phyloP scores from a whole-genome alignment of 176 grass and related monocot genomes.

The Oryza australiensis region DNA sequence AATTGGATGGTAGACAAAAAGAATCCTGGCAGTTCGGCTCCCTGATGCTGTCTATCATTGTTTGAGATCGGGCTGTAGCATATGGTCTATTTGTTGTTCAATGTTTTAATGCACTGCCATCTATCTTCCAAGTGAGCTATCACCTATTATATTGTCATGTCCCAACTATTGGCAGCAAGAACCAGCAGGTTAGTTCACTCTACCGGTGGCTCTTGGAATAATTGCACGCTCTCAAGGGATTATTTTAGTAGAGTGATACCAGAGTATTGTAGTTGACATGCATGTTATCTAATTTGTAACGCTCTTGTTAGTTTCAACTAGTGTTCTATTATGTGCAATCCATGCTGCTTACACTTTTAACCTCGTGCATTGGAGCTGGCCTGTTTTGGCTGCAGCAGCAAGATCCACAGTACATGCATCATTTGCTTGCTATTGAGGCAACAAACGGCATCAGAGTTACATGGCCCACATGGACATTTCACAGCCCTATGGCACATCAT shows the following conservation, averaged over 20 bases:
- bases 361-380: constrained; percentile 36
- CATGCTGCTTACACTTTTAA: constrained; percentile 20
- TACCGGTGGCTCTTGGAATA: background rate
- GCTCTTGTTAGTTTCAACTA: background rate
- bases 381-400: constrained; percentile 31
- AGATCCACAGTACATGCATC: constrained; percentile 34
- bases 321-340: constrained; percentile 8
- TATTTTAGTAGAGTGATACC: constrained; percentile 13
- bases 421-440: constrained; percentile 29
- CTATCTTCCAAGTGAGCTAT: background rate
- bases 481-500: background rate
- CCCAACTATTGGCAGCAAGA: background rate
- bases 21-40: background rate
- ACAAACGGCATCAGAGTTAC: constrained; percentile 27
- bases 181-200: background rate
- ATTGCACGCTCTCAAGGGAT: background rate
- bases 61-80: background rate
- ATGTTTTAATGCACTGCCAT: background rate
- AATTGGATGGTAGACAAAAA: constrained; percentile 1
- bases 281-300: background rate
- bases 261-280: background rate
- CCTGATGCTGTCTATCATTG: constrained; percentile 12
- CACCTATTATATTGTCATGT: background rate
- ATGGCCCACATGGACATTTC: constrained; percentile 19
- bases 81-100: background rate